These are phyloP conservation scores for Pneumocystis canis DNA, from an alignment of 1,139 yeast species.

Conservation along the genomic window DNA sequence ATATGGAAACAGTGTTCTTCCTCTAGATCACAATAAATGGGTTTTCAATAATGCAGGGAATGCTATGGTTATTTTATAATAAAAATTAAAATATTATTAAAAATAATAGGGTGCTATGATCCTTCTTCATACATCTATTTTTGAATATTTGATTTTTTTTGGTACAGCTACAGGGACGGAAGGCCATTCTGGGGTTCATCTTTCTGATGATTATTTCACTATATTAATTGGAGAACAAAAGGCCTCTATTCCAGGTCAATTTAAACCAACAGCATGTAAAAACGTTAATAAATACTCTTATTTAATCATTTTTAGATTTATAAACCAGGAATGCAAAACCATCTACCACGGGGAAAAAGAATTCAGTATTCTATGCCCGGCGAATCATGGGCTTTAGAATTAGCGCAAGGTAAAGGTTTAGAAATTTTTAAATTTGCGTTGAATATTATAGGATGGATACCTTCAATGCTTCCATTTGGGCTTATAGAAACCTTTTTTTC, in stretches of 20 bases:
- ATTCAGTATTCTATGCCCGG: conserved; percentile 76
- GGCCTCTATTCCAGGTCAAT: conserved; percentile 52
- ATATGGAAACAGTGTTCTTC: conserved; percentile 59
- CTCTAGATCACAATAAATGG: conserved; percentile 68
- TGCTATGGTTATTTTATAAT: conserved; percentile 44
- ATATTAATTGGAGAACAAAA: conserved; percentile 65
- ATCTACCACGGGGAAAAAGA: conserved; percentile 51
- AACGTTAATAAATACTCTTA: not conserved
- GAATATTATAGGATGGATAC: conserved; percentile 56
- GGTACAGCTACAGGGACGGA: conserved; percentile 87
- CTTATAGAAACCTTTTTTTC: conserved; percentile 65
- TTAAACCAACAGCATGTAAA: conserved; percentile 14
- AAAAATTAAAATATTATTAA: not conserved
- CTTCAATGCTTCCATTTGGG: conserved; percentile 94
- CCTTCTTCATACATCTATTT: conserved; percentile 85
- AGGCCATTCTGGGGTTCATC: conserved; percentile 91
- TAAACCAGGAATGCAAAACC: conserved; percentile 45
- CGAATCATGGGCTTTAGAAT: conserved; percentile 68
- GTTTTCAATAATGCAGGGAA: conserved; percentile 96
- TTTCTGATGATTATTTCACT: conserved; percentile 91
- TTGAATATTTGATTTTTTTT: conserved; percentile 79
- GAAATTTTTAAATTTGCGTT: not conserved
- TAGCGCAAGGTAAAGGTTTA: conserved; percentile 53
- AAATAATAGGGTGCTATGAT: conserved; percentile 58
- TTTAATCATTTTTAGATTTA: conserved; percentile 13